phyloP scores from a whole-genome alignment of 2,329 filamentous ascomycete species.

The Fusarium transvaalense region DNA sequence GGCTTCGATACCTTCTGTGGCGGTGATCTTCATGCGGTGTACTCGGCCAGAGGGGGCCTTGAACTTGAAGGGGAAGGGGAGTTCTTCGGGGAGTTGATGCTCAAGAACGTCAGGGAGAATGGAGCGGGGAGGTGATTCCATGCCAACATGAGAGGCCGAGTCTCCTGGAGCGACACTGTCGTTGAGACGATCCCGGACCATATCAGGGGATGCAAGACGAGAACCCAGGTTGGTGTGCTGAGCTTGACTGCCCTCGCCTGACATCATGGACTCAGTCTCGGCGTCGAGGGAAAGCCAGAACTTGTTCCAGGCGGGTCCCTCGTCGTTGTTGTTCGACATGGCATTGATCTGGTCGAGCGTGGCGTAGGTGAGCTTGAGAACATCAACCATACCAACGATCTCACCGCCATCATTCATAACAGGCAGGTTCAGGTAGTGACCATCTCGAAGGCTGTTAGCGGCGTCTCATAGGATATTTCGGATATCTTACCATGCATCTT shows the following conservation, averaged over 20 bases:
- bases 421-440: constrained; percentile 96
- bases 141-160: constrained; percentile 91
- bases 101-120: constrained; percentile 64
- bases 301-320: constrained; percentile 99
- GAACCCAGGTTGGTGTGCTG: constrained; percentile 73
- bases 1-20: constrained; percentile 82
- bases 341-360: constrained; percentile 98
- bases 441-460: constrained; percentile 70
- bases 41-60: constrained; percentile 96
- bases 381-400: constrained; percentile 99
- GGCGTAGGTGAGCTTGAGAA: constrained; percentile 97
- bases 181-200: constrained; percentile 75
- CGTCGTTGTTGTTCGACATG: constrained; percentile 83
- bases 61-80: constrained; percentile 98
- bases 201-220: constrained; percentile 84
- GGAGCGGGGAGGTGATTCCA: constrained; percentile 80
- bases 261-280: constrained; percentile 96
- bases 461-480: neutral
- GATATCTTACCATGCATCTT: constrained; percentile 93
- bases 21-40: constrained; percentile 87
- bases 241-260: constrained; percentile 85
- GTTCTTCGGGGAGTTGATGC: constrained; percentile 71
- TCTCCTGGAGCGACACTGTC: constrained; percentile 94
- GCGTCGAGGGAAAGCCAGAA: constrained; percentile 98
- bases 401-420: constrained; percentile 98